Conservation (phyloP, 805 yeast species). For the Ogataea populi-albae region DNA sequence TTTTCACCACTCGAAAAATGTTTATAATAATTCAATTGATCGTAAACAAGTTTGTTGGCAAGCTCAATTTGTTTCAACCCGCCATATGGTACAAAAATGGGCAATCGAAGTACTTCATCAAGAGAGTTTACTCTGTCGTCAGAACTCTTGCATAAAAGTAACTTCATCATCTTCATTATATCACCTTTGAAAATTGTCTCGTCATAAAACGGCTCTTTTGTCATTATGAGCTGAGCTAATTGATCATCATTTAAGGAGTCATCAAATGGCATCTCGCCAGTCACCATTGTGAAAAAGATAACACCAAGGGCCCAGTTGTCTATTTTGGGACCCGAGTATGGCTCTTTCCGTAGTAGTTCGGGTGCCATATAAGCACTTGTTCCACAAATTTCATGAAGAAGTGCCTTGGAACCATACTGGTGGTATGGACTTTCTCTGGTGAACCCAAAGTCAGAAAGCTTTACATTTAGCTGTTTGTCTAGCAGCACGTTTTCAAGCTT, state of each 20-base stretch:
- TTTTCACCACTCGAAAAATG: constrained; percentile 54
- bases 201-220: constrained; percentile 60
- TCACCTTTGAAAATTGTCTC: constrained; percentile 38
- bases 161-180: constrained; percentile 50
- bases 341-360: constrained; percentile 65
- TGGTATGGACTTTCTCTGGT: constrained; percentile 62
- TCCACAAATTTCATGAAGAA: constrained; percentile 85
- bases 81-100: constrained; percentile 45
- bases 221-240: constrained; percentile 53
- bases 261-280: constrained; percentile 90
- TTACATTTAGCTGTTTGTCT: constrained; percentile 58
- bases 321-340: constrained; percentile 74
- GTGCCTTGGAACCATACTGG: constrained; percentile 25
- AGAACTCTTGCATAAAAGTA: constrained; percentile 66
- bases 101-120: constrained; percentile 48
- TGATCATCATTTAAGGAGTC: constrained; percentile 67
- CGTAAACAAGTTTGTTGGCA: constrained; percentile 35
- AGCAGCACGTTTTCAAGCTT: constrained; percentile 74
- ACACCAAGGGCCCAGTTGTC: constrained; percentile 95
- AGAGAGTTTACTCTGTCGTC: constrained; percentile 53
- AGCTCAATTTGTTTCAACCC: constrained; percentile 42
- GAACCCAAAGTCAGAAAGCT: constrained; percentile 91
- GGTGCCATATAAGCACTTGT: constrained; percentile 98
- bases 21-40: constrained; percentile 26
- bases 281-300: constrained; percentile 76